Conservation (phyloP, 208 protist species). For the Leishmania amazonensis region DNA sequence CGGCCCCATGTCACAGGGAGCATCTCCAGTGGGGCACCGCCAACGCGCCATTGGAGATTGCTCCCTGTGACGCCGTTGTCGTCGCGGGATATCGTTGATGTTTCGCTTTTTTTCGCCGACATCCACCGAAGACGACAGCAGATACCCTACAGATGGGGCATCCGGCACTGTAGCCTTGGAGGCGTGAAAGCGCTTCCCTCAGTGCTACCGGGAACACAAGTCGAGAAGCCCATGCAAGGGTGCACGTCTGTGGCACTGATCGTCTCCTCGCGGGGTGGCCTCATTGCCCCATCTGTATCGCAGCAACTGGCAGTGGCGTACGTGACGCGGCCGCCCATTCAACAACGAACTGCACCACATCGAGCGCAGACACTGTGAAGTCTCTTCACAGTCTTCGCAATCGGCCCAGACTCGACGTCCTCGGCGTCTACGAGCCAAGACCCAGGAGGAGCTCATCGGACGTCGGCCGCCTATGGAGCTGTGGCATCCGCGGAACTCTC, state of each 20-base stretch:
- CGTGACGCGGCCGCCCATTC: neutral
- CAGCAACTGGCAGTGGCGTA: neutral
- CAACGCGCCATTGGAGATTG: neutral
- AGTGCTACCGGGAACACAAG: conserved; percentile 2
- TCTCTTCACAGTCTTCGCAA: neutral
- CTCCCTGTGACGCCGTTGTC: neutral
- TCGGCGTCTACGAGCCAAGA: neutral
- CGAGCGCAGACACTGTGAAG: neutral
- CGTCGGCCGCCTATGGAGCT: neutral
- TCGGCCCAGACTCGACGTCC: neutral
- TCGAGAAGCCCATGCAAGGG: neutral
- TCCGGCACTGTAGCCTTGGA: neutral
- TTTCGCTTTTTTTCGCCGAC: neutral
- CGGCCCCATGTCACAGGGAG: neutral
- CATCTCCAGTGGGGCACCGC: neutral
- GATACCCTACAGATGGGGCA: too few species aligned
- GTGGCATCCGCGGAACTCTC: neutral
- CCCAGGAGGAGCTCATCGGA: neutral
- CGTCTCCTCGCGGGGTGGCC: neutral
- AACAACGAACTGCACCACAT: conserved; percentile 6
- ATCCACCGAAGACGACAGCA: neutral
- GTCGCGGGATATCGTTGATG: neutral
- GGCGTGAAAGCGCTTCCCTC: conserved; percentile 9
- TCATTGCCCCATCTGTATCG: conserved; percentile 5
- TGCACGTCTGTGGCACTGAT: conserved; percentile 10